These are phyloP conservation scores for Tarenaya hassleriana DNA, from an alignment of 345 rosid genomes.

Conservation along the genomic window DNA sequence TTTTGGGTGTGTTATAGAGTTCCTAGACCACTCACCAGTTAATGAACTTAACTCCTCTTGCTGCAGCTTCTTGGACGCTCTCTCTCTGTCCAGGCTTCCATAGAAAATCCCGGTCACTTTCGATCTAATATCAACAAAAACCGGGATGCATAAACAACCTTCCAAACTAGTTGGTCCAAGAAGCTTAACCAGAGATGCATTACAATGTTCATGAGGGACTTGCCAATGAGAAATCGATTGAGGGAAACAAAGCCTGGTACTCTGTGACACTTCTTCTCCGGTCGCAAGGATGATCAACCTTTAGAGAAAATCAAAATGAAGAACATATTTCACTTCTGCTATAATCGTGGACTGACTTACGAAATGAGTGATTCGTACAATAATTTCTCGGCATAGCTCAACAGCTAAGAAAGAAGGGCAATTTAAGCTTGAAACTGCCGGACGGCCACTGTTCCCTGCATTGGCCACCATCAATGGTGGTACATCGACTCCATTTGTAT, in stretches of 20 bases:
- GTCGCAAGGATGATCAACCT: constrained; percentile 89
- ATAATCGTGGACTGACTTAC: too few species aligned
- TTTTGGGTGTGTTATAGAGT: too few species aligned
- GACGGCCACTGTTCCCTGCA: constrained; percentile 40
- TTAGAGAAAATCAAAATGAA: too few species aligned
- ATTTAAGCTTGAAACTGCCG: constrained; percentile 52
- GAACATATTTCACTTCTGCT: too few species aligned
- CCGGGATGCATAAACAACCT: constrained; percentile 6
- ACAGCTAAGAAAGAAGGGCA: constrained; percentile 55
- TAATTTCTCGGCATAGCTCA: constrained; percentile 71
- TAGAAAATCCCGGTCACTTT: constrained; percentile 44
- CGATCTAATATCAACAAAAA: constrained; percentile 37
- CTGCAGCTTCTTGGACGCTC: constrained; percentile 56
- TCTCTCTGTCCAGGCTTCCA: constrained; percentile 67
- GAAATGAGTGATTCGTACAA: constrained; percentile 43
- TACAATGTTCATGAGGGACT: constrained; percentile 23
- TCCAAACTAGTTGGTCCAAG: too few species aligned
- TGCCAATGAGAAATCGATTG: constrained; percentile 75
- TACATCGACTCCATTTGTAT: constrained; percentile 26
- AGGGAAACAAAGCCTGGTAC: constrained; percentile 65
- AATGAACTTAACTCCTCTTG: constrained; percentile 66
- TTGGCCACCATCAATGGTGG: constrained; percentile 53
- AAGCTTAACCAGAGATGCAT: neutral
- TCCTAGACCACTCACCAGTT: constrained; percentile 66
- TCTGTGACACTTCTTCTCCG: constrained; percentile 63